Evolutionary conservation across 768 basidiomycete species (phyloP), one percentile per base, ranked within the genome.

Genomic region (Rhizopogon sp.): DNA sequence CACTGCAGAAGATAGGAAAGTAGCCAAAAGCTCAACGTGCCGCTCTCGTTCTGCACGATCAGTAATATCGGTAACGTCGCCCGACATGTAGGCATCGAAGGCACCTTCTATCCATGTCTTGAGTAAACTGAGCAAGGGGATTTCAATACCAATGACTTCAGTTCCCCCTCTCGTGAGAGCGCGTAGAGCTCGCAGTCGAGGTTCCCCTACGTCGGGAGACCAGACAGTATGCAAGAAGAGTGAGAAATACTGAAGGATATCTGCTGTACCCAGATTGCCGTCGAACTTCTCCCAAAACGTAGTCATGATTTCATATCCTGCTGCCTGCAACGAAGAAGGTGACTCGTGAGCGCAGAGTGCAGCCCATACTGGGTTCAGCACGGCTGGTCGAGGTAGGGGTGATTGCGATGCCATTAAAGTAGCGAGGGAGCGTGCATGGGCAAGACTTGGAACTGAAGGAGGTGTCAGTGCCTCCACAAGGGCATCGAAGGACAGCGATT

Each of bases 271-370:
- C 20, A 82, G 69, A 20, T 64, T 61, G 20, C 73, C 62, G 51
- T 83, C 81, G 20, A 68, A 72, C 63, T 84, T 83, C 62, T 87
- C 81, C 72, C 81, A 83, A 64, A 85, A 91, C 3, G 85, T 78
- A 13, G 84, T 74, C 50, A 90, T 74, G 57, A 90, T 81, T 55
- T 91, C 89, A 60, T 77, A 88, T 1, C 89, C 90, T 0, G 83
- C 78, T 7, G 79, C 79, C 62, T 88, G 87, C 4, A 90, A 58
- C 0, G 81, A 70, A 0, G 75, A 57, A 1, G 87, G 86, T 0
- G 79, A 75, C 16, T 80, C 75, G 6, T 69, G 52, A 39, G 74
- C 67, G 64, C 89, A 90, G 10, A 91, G 73, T 1, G 79, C 74
- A 6, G 76, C 74, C 2, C 90, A 72, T 52, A 91, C 76, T 13